phyloP scores from a whole-genome alignment of 177 flowering plant genomes.

The Telopea speciosissima region DNA sequence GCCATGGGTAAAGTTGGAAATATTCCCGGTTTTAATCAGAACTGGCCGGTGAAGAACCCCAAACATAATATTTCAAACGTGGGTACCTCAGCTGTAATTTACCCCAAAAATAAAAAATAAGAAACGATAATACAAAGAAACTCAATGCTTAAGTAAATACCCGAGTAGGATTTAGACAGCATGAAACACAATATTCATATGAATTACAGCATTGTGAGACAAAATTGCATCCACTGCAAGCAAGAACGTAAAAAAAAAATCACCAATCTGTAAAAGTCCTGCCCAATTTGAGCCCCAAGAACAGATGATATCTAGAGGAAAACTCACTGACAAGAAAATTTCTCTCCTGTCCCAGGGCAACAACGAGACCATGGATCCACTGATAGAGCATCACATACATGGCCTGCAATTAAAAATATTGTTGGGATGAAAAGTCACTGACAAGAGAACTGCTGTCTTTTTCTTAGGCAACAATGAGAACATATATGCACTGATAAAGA shows the following conservation, averaged over 20 bases:
- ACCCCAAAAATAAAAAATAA: too few relatives aligned
- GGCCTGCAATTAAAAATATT: slow-evolving; percentile 40
- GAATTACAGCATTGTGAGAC: slow-evolving; percentile 83
- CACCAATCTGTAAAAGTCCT: background rate
- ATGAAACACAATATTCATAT: slow-evolving; percentile 92
- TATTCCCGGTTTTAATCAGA: too few relatives aligned
- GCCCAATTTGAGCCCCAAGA: background rate
- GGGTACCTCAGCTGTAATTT: too few relatives aligned
- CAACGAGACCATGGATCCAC: slow-evolving; percentile 68
- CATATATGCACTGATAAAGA: slow-evolving; percentile 59
- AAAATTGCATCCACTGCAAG: slow-evolving; percentile 80
- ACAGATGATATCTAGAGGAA: slow-evolving; percentile 1
- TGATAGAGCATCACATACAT: slow-evolving; percentile 79
- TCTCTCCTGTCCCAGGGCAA: slow-evolving; percentile 65
- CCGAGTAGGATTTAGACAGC: slow-evolving; percentile 74
- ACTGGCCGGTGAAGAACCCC: too few relatives aligned
- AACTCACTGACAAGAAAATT: slow-evolving; percentile 94
- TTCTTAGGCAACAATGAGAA: slow-evolving; percentile 73
- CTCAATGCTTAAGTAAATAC: slow-evolving; percentile 26
- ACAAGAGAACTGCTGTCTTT: slow-evolving; percentile 52
- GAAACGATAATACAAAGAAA: background rate
- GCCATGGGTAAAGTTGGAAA: too few relatives aligned
- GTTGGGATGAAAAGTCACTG: background rate
- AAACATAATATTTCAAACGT: too few relatives aligned
- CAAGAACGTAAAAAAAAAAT: slow-evolving; percentile 8